Percentiles rank a stretch among this genome's conserved stretches.
Conservation (phyloP, 31 red algal species). For the Porphyra umbilicalis region DNA sequence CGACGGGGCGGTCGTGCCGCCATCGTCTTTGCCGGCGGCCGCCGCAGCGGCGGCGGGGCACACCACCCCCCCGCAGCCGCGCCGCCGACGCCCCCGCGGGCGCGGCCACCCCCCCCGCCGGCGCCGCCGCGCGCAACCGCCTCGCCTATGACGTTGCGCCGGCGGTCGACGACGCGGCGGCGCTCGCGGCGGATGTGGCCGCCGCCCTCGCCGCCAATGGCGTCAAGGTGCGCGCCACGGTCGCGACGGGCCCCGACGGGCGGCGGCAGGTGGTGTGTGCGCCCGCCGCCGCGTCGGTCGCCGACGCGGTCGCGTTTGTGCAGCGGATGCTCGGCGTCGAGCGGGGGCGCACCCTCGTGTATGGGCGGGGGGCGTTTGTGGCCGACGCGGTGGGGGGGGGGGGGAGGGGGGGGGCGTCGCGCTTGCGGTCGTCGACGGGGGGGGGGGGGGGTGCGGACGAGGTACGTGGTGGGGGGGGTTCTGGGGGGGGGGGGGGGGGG, state of each 20-base stretch:
- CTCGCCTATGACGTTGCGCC: conserved; percentile 18
- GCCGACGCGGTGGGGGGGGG: conserved; percentile 17
- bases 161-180: not conserved
- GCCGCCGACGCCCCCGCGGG: not conserved
- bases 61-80: too few relatives aligned
- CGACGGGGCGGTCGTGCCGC: not conserved
- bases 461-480: not conserved
- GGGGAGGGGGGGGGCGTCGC: conserved; percentile 6
- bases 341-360: conserved; percentile 27
- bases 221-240: conserved; percentile 21
- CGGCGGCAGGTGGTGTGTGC: conserved; percentile 3
- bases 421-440: not conserved
- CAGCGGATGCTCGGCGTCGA: conserved; percentile 31
- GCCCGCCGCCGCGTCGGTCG: conserved; percentile 9
- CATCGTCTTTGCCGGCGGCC: not conserved
- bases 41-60: not conserved
- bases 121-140: conserved; percentile 4
- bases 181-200: conserved; percentile 8
- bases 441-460: not conserved
- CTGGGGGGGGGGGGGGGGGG: too few relatives aligned
- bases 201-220: conserved; percentile 38
- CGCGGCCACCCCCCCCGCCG: not conserved
- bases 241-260: not conserved
- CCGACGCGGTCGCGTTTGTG: conserved; percentile 35
- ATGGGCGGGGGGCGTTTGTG: conserved; percentile 24